Conservation (phyloP, 805 yeast species). For the Barnettozyma sp. region DNA sequence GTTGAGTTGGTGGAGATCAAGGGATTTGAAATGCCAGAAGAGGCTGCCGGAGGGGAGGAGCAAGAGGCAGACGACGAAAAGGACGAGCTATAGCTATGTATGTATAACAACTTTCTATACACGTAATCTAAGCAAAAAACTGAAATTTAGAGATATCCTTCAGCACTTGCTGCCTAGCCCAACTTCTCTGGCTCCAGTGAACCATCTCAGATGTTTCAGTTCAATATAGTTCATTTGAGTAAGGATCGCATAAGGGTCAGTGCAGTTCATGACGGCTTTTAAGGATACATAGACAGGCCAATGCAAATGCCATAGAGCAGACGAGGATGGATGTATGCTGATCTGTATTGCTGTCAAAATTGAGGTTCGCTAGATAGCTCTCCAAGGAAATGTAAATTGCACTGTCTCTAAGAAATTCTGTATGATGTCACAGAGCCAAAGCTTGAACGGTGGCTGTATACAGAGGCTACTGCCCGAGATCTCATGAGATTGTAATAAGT, state of each 20-base stretch:
- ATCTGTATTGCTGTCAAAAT: slow-evolving; percentile 51
- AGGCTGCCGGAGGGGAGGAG: slow-evolving; percentile 1
- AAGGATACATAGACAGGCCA: slow-evolving; percentile 35
- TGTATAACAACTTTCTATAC: not conserved
- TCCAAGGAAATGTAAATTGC: slow-evolving; percentile 51
- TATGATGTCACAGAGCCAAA: too few species aligned
- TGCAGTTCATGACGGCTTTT: too few species aligned
- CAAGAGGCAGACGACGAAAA: not conserved
- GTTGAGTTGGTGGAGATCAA: slow-evolving; percentile 57
- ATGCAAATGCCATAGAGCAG: slow-evolving; percentile 43
- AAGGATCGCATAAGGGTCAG: too few species aligned
- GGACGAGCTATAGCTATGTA: slow-evolving; percentile 3
- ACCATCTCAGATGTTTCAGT: slow-evolving; percentile 37
- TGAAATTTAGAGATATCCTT: slow-evolving; percentile 36
- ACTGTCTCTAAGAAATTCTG: slow-evolving; percentile 53
- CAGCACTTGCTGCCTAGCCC: slow-evolving; percentile 38
- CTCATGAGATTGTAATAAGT: too few species aligned
- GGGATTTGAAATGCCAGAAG: slow-evolving; percentile 23
- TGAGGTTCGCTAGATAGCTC: slow-evolving; percentile 50
- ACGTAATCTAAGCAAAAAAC: slow-evolving; percentile 24
- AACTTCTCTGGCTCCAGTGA: slow-evolving; percentile 43
- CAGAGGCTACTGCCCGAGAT: slow-evolving; percentile 38
- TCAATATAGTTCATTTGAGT: too few species aligned
- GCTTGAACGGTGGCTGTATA: slow-evolving; percentile 28
- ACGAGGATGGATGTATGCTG: slow-evolving; percentile 39